phyloP scores from a whole-genome alignment of 495 filamentous ascomycete species.

The Terfezia boudieri region DNA sequence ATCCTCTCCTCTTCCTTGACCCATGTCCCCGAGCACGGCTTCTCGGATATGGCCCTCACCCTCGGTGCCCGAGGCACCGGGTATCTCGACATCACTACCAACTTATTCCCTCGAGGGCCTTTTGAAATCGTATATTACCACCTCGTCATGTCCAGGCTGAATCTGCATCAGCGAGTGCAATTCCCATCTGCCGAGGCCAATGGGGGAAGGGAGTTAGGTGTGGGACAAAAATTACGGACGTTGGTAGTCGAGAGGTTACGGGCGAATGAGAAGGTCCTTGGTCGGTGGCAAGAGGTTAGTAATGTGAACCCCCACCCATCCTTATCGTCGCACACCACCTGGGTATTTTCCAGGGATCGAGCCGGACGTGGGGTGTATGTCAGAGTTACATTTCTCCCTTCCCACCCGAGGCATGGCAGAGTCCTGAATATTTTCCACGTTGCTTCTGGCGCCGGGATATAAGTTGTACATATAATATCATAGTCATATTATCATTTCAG shows the following conservation, averaged over 20 bases:
- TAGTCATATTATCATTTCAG: constrained; percentile 1
- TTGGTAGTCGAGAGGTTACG: constrained; percentile 49
- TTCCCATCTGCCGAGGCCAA: neutral
- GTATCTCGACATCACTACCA: constrained; percentile 66
- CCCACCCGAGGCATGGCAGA: neutral
- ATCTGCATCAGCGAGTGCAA: constrained; percentile 20
- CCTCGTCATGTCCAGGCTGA: constrained; percentile 38
- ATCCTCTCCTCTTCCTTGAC: constrained; percentile 59
- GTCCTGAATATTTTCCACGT: neutral
- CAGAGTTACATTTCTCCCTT: neutral
- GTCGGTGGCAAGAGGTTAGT: constrained; percentile 65
- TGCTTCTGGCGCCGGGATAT: neutral
- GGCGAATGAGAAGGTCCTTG: constrained; percentile 46
- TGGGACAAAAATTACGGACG: constrained; percentile 29
- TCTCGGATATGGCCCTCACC: constrained; percentile 45
- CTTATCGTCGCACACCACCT: neutral
- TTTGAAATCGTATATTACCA: constrained; percentile 72
- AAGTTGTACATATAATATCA: neutral
- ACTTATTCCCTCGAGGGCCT: constrained; percentile 52
- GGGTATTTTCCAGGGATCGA: neutral
- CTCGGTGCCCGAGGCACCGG: constrained; percentile 61
- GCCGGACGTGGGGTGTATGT: neutral
- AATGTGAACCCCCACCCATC: neutral
- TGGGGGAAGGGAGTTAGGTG: constrained; percentile 14
- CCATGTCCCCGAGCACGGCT: constrained; percentile 69